Conservation (phyloP, 495 filamentous ascomycete species). For the Daldinia loculata region DNA sequence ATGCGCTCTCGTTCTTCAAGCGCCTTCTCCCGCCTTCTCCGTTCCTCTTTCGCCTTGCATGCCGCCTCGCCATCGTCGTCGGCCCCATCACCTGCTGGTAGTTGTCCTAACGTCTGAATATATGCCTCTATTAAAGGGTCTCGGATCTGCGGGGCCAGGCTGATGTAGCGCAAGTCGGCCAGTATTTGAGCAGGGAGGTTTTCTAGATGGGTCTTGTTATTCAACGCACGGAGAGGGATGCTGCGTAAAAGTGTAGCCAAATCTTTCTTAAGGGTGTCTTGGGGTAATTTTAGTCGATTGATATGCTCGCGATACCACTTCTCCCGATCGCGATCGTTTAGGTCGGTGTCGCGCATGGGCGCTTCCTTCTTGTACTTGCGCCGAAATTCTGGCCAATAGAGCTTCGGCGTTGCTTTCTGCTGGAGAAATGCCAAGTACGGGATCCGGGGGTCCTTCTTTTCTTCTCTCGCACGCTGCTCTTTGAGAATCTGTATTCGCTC, state of each 20-base stretch:
- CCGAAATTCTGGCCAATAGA: conserved; percentile 97
- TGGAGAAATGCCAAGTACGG: conserved; percentile 85
- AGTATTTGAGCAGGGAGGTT: conserved; percentile 74
- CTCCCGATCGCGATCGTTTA: conserved; percentile 88
- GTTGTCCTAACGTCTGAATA: conserved; percentile 73
- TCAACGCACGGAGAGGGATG: conserved; percentile 68
- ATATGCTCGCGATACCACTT: conserved; percentile 92
- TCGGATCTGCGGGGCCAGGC: conserved; percentile 72
- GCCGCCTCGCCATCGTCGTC: conserved; percentile 67
- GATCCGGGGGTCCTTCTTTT: conserved; percentile 85
- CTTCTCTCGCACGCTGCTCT: conserved; percentile 75
- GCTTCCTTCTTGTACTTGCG: conserved; percentile 85
- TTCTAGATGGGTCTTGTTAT: conserved; percentile 69
- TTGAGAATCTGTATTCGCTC: conserved; percentile 75
- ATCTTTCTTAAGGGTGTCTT: conserved; percentile 79
- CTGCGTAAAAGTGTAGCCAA: conserved; percentile 78
- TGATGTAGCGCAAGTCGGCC: conserved; percentile 81
- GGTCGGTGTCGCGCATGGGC: conserved; percentile 77
- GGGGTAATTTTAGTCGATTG: conserved; percentile 75
- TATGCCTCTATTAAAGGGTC: conserved; percentile 79
- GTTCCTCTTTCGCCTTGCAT: conserved; percentile 68
- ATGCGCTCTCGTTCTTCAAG: conserved; percentile 75
- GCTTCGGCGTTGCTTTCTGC: conserved; percentile 80
- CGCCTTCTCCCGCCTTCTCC: conserved; percentile 75
- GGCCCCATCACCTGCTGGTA: conserved; percentile 63